Evolutionary conservation across 805 yeast species (phyloP), one percentile per base, ranked within the genome.

Genomic region (Wickerhamomyces queroliae): DNA sequence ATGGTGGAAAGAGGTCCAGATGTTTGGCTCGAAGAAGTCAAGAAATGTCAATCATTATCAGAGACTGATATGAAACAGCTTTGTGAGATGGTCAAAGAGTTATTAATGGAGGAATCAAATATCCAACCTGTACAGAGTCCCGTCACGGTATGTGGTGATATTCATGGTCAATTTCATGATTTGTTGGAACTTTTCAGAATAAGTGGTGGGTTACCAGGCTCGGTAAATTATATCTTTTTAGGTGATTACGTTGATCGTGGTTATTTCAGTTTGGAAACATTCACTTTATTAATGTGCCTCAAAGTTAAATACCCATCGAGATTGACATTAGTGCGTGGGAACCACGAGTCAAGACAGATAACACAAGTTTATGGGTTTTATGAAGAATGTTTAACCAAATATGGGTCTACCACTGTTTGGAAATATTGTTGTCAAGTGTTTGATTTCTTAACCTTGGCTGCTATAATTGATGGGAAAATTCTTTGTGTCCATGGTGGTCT

Each of bases 211-310:
- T 76, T 90, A 48, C 98, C 98, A 0, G 78, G 78, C 44, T 80
- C 80, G 42, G 80, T 83, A 38, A 81, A 83, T 59, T 91, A 85
- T 63, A 76, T 91, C 34, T 91, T 91, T 52, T 64, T 91, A 51
- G 99, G 99, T 28, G 99, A 91, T 62, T 91, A 91, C 58, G 99
- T 91, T 37, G 99, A 91, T 64, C 74, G 99, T 59, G 99, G 99
- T n/a, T 93, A 88, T 62, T 91, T 91, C 63, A 81, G 93, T 36
- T 68, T 91, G 45, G 99, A 91, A 56, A 91, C 98, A 0, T 90
- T 91, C 64, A 91, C 98, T 5, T 66, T 93, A 46, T 69, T 91
- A 51, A 89, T 91, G 97, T 89, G 91, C 47, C 70, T 91, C 42
- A 91, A 91, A 61, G 96, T 89, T 16, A 83, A 85, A 45, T 86